phyloP scores from a whole-genome alignment of 768 basidiomycete species.

The Mycena albidolilacea region DNA sequence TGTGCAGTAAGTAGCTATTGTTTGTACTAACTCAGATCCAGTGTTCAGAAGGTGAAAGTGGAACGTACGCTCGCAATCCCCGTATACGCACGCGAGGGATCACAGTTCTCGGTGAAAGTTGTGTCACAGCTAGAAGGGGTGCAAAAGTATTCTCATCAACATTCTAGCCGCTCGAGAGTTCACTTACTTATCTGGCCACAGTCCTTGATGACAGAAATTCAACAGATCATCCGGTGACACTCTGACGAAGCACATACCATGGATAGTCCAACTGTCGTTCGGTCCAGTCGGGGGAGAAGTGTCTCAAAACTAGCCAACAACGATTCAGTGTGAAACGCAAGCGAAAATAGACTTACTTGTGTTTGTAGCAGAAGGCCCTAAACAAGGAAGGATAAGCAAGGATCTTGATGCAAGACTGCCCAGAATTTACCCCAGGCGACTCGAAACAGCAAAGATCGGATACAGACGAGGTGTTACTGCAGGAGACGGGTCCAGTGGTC shows the following conservation, averaged over 20 bases:
- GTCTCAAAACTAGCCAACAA: conserved; percentile 64
- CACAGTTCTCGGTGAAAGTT: conserved; percentile 58
- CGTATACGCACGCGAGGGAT: conserved; percentile 59
- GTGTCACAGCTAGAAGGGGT: conserved; percentile 59
- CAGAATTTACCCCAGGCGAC: conserved; percentile 50
- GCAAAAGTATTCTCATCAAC: conserved; percentile 50
- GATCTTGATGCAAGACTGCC: neutral
- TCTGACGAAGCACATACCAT: conserved; percentile 16
- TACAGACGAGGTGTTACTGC: conserved; percentile 26
- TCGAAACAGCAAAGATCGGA: conserved; percentile 63
- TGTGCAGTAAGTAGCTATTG: conserved; percentile 59
- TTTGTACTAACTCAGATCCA: neutral
- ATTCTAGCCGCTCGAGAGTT: conserved; percentile 46
- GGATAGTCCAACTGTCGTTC: conserved; percentile 67
- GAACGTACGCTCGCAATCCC: conserved; percentile 54
- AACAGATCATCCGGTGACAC: neutral
- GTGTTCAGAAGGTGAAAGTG: neutral
- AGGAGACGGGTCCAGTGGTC: conserved; percentile 29
- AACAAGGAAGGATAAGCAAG: neutral
- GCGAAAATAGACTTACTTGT: conserved; percentile 15
- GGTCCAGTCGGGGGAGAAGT: conserved; percentile 63
- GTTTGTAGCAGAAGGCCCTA: conserved; percentile 63
- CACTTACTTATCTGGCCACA: conserved; percentile 67
- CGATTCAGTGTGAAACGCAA: neutral
- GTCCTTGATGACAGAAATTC: conserved; percentile 48